Evolutionary conservation across 148 eudicot species (phyloP).

Genomic region (Pharnaceum exiguum): DNA sequence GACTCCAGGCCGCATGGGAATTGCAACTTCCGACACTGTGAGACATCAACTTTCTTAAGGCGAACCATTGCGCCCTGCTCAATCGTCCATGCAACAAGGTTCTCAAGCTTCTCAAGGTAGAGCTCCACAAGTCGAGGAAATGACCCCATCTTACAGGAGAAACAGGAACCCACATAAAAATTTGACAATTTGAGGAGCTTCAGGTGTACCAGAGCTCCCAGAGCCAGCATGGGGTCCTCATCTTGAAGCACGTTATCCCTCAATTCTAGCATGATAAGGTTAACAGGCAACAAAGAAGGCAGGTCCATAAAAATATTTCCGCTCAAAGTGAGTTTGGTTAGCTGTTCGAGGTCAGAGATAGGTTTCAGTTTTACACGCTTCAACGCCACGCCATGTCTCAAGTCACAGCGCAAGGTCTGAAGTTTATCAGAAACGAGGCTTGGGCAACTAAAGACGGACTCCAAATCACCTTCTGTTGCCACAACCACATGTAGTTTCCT

Average conservation of each 20-base stretch:
- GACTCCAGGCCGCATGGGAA: slow-evolving; percentile 1
- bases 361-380: slow-evolving; percentile 3
- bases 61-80: slow-evolving; percentile 3
- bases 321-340: slow-evolving; percentile 13
- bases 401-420: slow-evolving; percentile 8
- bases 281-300: slow-evolving; percentile 8
- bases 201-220: slow-evolving; percentile 12
- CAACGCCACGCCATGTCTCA: background rate
- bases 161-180: background rate
- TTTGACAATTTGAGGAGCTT: slow-evolving; percentile 15
- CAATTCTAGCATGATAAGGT: slow-evolving; percentile 13
- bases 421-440: slow-evolving; percentile 5
- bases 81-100: background rate
- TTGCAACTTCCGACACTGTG: background rate
- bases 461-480: slow-evolving; percentile 1
- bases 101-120: background rate
- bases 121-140: slow-evolving; percentile 20
- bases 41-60: slow-evolving; percentile 11
- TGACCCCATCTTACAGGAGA: background rate
- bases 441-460: slow-evolving; percentile 11
- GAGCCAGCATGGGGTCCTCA: background rate
- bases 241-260: background rate
- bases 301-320: background rate
- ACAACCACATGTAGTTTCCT: slow-evolving; percentile 13
- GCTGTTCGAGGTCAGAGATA: slow-evolving; percentile 2